phyloP scores from a whole-genome alignment of 345 rosid genomes.

The Moringa oleifera region DNA sequence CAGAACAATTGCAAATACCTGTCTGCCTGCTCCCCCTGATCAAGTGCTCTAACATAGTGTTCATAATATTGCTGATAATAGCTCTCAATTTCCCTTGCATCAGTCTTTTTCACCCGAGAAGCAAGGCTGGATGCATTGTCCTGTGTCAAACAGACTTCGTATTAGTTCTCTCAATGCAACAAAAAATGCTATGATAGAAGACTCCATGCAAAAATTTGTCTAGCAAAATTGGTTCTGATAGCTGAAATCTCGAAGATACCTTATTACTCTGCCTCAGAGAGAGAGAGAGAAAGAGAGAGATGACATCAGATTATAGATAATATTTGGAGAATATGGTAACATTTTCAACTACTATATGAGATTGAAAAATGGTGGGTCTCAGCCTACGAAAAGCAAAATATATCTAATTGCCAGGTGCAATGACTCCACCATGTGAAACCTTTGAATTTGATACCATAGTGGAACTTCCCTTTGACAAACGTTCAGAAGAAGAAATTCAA shows the following conservation, averaged over 20 bases:
- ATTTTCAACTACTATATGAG: background rate
- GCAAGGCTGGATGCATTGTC: conserved; percentile 96
- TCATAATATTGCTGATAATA: conserved; percentile 91
- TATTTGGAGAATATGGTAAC: background rate
- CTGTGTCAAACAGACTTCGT: conserved; percentile 28
- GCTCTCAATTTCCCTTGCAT: conserved; percentile 92
- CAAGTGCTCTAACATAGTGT: conserved; percentile 84
- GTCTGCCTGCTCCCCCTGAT: conserved; percentile 95
- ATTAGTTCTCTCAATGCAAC: conserved; percentile 5
- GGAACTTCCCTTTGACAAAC: too few species aligned
- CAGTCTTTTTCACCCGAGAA: conserved; percentile 87
- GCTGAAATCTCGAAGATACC: too few species aligned
- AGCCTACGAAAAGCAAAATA: background rate
- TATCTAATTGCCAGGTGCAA: too few species aligned
- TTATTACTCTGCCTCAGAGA: too few species aligned
- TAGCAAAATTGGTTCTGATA: too few species aligned
- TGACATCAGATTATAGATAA: background rate
- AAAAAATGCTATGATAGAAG: background rate
- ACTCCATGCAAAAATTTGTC: background rate
- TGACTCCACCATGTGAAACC: too few species aligned
- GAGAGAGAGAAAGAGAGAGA: too few species aligned
- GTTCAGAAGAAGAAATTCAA: too few species aligned
- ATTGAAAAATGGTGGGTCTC: background rate
- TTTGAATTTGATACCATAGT: too few species aligned
- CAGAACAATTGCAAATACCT: conserved; percentile 38